Evolutionary conservation across 2,329 filamentous ascomycete species (phyloP).

Genomic region (Pestalotiopsis sp.): DNA sequence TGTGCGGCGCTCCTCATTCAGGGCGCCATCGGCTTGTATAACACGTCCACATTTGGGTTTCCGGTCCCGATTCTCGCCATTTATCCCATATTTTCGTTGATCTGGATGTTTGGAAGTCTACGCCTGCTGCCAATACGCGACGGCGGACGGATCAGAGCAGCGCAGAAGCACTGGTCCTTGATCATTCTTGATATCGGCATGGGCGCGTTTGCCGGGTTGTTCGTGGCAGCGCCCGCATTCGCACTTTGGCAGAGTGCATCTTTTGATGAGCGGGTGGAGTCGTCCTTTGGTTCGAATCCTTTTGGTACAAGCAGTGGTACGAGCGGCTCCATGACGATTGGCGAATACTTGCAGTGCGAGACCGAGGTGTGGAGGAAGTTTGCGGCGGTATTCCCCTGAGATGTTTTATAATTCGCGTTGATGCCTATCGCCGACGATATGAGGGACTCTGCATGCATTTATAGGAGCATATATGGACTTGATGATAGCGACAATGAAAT

Average conservation of each 20-base stretch:
- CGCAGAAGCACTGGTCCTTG: background rate
- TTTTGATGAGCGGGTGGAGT: background rate
- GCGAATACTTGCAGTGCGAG: background rate
- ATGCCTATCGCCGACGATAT: no score
- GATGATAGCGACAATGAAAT: no score
- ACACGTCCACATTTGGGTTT: background rate
- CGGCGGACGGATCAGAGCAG: background rate
- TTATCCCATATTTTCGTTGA: background rate
- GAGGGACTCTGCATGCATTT: no score
- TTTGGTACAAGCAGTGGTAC: background rate
- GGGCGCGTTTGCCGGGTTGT: background rate
- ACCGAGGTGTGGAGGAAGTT: background rate
- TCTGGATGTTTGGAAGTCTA: background rate
- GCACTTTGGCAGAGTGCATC: background rate
- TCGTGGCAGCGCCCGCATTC: background rate
- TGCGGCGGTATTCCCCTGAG: background rate
- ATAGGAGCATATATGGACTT: no score
- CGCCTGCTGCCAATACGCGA: background rate
- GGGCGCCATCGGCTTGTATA: background rate
- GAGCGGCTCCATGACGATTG: background rate
- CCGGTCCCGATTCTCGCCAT: background rate
- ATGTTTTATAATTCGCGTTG: no score
- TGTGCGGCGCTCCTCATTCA: background rate
- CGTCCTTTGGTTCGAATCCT: background rate
- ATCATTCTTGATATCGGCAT: background rate